phyloP scores from a whole-genome alignment of 2,329 filamentous ascomycete genomes.

The Chalara sp. region DNA sequence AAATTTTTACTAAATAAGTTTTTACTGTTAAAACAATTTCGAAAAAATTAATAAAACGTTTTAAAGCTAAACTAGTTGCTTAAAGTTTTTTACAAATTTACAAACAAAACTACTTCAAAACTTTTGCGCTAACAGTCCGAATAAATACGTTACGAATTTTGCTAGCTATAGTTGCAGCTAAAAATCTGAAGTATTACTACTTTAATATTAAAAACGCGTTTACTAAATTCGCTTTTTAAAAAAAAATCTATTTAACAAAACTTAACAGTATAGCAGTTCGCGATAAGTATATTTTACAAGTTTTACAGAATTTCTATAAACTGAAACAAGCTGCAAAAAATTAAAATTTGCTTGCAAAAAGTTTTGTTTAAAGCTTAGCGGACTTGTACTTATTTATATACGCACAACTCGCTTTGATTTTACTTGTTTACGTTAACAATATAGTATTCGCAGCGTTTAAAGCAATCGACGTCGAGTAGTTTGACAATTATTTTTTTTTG shows the following conservation, averaged over 20 bases:
- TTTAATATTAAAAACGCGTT: slow-evolving; percentile 1
- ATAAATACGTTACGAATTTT: neutral
- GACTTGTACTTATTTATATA: neutral
- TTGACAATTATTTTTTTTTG: neutral
- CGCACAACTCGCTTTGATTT: neutral
- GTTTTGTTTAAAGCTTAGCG: neutral
- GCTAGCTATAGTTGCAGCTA: neutral
- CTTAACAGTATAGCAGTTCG: neutral
- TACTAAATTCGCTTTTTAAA: neutral
- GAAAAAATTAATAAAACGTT: neutral
- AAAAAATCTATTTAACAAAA: neutral
- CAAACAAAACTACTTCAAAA: neutral
- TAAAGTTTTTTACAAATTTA: neutral
- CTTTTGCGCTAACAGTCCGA: slow-evolving; percentile 1
- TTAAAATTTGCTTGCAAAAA: neutral
- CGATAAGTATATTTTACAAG: neutral
- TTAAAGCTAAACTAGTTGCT: neutral
- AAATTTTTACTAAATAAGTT: slow-evolving; percentile 19
- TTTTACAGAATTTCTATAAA: neutral
- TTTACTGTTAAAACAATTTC: slow-evolving; percentile 4
- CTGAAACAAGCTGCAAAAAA: neutral
- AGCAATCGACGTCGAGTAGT: neutral
- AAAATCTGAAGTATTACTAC: slow-evolving; percentile 3
- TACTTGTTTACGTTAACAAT: slow-evolving; percentile 5
- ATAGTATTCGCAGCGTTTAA: neutral